phyloP scores from a whole-genome alignment of 1,284 basidiomycete species.

The Waitea zeae region DNA sequence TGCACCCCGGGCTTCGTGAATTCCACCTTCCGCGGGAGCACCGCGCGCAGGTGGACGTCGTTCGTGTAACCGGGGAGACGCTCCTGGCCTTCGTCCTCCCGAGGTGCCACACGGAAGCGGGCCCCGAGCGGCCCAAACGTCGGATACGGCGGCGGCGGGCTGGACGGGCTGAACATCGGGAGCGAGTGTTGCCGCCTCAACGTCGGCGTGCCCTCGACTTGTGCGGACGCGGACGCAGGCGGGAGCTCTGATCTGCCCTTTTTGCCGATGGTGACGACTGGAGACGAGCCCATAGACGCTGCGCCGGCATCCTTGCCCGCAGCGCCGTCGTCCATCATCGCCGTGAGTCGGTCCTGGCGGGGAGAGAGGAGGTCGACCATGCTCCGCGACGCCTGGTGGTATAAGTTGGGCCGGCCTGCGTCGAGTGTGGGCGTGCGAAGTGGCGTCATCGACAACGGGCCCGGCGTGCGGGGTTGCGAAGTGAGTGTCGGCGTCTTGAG shows the following conservation, averaged over 20 bases:
- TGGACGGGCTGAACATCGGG: conserved; percentile 27
- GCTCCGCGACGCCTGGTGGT: conserved; percentile 42
- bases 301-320: too few relatives aligned
- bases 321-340: too few relatives aligned
- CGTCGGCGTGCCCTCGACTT: too few relatives aligned
- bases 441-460: too few relatives aligned
- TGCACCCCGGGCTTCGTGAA: conserved; percentile 76
- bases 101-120: conserved; percentile 14
- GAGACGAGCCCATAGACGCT: too few relatives aligned
- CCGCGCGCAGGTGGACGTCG: conserved; percentile 66
- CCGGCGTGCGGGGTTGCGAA: conserved; percentile 9
- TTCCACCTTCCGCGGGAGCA: conserved; percentile 91
- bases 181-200: conserved; percentile 35
- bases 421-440: too few relatives aligned
- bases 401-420: conserved; percentile 27
- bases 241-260: conserved; percentile 1
- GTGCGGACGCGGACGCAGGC: too few relatives aligned
- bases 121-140: conserved; percentile 14
- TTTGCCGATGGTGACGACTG: conserved; percentile 3
- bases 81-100: conserved; percentile 67
- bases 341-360: too few relatives aligned
- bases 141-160: conserved; percentile 34
- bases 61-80: conserved; percentile 74
- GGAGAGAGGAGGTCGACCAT: conserved; percentile 29
- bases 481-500: conserved; percentile 1